These are phyloP conservation scores for Heterotrichella gracilis DNA, from an alignment of 352 stramenopile species.

Conservation along the genomic window DNA sequence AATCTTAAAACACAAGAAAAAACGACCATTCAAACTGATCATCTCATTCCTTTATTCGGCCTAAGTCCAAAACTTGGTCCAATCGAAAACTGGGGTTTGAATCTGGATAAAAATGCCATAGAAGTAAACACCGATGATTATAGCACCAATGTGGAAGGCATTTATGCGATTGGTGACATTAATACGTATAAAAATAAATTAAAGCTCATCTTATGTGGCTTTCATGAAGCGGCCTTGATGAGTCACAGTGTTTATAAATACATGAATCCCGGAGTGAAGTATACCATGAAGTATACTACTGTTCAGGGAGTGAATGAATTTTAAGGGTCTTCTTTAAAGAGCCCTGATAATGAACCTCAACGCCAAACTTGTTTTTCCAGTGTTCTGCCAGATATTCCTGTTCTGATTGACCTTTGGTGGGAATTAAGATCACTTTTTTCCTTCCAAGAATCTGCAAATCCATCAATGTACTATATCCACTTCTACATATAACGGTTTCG, in stretches of 20 bases:
- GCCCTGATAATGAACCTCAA: no score
- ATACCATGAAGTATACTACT: neutral
- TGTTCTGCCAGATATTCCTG: neutral
- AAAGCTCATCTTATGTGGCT: neutral
- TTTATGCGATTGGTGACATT: constrained; percentile 3
- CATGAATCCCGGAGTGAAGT: neutral
- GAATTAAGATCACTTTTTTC: neutral
- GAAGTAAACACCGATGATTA: constrained; percentile 4
- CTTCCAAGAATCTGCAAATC: neutral
- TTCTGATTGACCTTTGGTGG: neutral
- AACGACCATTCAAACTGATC: neutral
- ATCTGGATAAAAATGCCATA: constrained; percentile 1
- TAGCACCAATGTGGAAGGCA: neutral
- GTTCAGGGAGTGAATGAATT: neutral
- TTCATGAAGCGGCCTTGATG: neutral
- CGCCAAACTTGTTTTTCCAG: neutral
- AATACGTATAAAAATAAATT: constrained; percentile 10
- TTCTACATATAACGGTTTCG: neutral
- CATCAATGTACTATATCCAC: neutral
- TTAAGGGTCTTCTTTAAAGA: no score
- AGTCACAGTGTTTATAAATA: constrained; percentile 6
- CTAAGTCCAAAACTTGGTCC: neutral
- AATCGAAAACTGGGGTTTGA: neutral
- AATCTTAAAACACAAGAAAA: neutral
- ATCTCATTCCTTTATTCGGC: neutral